Percentiles rank a stretch among this genome's conserved stretches.
Conservation (phyloP, 2,329 filamentous ascomycete species). For the Sporothrix dimorphospora region DNA sequence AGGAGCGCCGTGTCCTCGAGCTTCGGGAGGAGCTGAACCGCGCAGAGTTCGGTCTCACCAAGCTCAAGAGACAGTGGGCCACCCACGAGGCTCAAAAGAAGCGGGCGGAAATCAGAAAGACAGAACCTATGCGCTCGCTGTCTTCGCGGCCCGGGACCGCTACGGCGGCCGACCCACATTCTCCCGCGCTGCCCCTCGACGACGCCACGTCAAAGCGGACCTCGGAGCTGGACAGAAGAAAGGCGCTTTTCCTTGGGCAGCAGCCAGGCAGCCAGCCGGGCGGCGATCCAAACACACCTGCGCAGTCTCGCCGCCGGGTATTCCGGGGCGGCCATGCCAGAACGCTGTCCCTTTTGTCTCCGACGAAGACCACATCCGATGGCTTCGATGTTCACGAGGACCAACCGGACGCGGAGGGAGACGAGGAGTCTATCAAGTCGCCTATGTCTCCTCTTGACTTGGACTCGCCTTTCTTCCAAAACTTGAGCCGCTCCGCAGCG, state of each 20-base stretch:
- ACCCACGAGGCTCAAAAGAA: constrained; percentile 76
- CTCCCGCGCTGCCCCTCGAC: constrained; percentile 12
- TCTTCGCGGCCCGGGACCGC: constrained; percentile 32
- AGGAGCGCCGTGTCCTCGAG: constrained; percentile 89
- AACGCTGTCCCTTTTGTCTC: constrained; percentile 81
- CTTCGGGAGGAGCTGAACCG: constrained; percentile 84
- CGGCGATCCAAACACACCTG: constrained; percentile 37
- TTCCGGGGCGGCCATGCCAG: constrained; percentile 69
- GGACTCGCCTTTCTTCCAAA: constrained; percentile 38
- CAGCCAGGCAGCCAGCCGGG: constrained; percentile 42
- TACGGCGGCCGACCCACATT: background rate
- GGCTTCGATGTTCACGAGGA: constrained; percentile 52
- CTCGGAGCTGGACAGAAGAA: constrained; percentile 73
- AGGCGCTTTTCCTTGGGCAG: constrained; percentile 62
- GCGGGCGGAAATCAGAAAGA: constrained; percentile 67
- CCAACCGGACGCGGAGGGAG: constrained; percentile 28
- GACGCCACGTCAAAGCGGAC: constrained; percentile 46
- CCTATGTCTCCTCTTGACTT: constrained; percentile 38
- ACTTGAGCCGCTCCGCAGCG: constrained; percentile 42
- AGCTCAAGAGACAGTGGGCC: constrained; percentile 83
- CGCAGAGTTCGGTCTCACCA: constrained; percentile 75
- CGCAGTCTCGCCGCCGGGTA: constrained; percentile 59
- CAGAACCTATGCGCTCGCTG: constrained; percentile 60
- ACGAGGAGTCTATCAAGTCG: constrained; percentile 46
- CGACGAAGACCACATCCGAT: constrained; percentile 49